A percentile compares a stretch with the other conserved stretches of the same genome.
Conservation (phyloP, 192 early-diverging fungal genomes). For the Mortierella antarctica region DNA sequence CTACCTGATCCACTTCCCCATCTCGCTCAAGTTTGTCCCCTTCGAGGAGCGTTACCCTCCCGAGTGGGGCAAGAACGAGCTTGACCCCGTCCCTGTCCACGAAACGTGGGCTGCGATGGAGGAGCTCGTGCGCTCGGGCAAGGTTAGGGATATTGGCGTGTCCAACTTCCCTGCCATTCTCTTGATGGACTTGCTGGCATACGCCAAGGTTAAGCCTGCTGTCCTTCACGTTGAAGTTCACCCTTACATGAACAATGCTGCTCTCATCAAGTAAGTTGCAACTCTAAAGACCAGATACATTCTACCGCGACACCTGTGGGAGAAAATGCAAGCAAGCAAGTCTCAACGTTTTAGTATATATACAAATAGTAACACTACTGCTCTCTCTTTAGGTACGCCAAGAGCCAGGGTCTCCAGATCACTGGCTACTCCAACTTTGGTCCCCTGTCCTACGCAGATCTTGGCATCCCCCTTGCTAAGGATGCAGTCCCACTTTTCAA, state of each 20-base stretch:
- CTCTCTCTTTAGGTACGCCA: conserved; percentile 27
- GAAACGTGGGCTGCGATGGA: conserved; percentile 83
- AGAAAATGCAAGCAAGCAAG: too few relatives aligned
- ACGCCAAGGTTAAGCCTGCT: conserved; percentile 71
- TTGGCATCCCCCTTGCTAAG: conserved; percentile 32
- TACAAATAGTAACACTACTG: too few relatives aligned
- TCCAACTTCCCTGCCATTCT: conserved; percentile 71
- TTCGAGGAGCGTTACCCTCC: conserved; percentile 56
- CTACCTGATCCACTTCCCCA: conserved; percentile 76
- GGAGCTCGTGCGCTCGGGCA: conserved; percentile 67
- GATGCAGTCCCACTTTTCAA: conserved; percentile 56
- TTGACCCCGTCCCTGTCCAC: conserved; percentile 60
- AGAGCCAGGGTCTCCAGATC: conserved; percentile 67
- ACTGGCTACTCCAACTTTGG: conserved; percentile 84
- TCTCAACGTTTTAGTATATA: too few relatives aligned
- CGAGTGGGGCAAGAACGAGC: conserved; percentile 57
- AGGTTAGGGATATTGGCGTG: conserved; percentile 71
- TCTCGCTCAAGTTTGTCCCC: conserved; percentile 67
- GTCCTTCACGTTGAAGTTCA: conserved; percentile 83
- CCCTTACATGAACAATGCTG: conserved; percentile 76
- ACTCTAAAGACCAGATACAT: too few relatives aligned
- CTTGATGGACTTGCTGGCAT: conserved; percentile 67
- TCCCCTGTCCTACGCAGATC: conserved; percentile 54
- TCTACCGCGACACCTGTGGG: too few relatives aligned
- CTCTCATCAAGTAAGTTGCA: conserved; percentile 66